phyloP scores from a whole-genome alignment of 2,329 filamentous ascomycete genomes.

The Chaetoscypha palmicola region DNA sequence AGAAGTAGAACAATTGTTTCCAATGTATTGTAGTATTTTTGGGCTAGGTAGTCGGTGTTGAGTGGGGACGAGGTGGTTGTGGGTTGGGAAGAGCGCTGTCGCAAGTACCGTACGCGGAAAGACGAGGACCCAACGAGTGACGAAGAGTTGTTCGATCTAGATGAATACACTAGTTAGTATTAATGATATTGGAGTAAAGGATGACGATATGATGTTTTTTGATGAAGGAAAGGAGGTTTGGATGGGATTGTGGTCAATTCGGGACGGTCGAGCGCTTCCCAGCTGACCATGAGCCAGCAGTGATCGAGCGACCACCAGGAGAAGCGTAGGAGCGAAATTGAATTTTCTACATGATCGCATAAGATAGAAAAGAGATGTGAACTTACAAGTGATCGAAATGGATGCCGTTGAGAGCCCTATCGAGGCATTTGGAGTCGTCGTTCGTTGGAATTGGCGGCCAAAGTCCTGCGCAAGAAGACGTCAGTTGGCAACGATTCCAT shows the following conservation, averaged over 20 bases:
- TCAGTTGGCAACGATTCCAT: slow-evolving; percentile 17
- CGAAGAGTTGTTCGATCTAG: slow-evolving; percentile 17
- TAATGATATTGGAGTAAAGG: slow-evolving; percentile 12
- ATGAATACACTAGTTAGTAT: slow-evolving; percentile 18
- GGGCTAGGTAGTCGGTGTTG: slow-evolving; percentile 14
- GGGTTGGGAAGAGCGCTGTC: slow-evolving; percentile 19
- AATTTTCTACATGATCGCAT: slow-evolving; percentile 29
- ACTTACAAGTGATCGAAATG: slow-evolving; percentile 29
- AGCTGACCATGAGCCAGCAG: slow-evolving; percentile 18
- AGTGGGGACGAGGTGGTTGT: slow-evolving; percentile 11
- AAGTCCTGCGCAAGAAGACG: slow-evolving; percentile 20
- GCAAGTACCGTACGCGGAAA: slow-evolving; percentile 25
- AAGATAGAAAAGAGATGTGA: slow-evolving; percentile 19
- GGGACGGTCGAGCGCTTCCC: slow-evolving; percentile 19
- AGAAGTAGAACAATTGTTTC: slow-evolving; percentile 6
- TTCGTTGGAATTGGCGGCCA: slow-evolving; percentile 24
- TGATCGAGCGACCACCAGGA: slow-evolving; percentile 12
- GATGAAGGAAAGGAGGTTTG: slow-evolving; percentile 21
- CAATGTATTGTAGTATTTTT: slow-evolving; percentile 11
- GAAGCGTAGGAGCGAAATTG: slow-evolving; percentile 11
- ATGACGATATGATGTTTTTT: slow-evolving; percentile 19
- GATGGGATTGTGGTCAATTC: slow-evolving; percentile 26
- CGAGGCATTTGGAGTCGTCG: slow-evolving; percentile 29
- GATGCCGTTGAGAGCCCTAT: slow-evolving; percentile 29
- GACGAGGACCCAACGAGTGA: slow-evolving; percentile 21